Conservation (phyloP, 331 rosid species). For the Telfairia occidentalis region DNA sequence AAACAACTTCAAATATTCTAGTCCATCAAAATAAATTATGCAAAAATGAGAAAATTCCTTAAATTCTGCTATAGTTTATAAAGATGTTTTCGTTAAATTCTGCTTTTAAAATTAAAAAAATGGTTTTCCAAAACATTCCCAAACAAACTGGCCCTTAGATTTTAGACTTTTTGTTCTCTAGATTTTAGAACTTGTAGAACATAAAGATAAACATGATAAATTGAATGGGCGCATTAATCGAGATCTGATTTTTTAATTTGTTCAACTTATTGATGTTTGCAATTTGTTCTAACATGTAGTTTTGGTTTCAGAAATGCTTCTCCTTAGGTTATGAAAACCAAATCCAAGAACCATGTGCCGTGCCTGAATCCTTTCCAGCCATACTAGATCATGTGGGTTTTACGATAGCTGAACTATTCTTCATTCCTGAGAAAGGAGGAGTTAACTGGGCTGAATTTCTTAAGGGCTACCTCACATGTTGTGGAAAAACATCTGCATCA, state of each 20-base stretch:
- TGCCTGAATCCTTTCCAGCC: constrained; percentile 32
- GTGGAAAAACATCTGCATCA: constrained; percentile 56
- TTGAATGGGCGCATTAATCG: not conserved
- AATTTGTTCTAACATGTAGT: constrained; percentile 14
- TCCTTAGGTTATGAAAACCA: constrained; percentile 26
- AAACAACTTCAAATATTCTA: not conserved
- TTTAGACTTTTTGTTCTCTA: not conserved
- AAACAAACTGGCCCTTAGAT: not conserved
- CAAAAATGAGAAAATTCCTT: not conserved
- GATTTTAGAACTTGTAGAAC: not conserved
- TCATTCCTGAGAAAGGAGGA: constrained; percentile 37
- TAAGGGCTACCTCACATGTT: constrained; percentile 57
- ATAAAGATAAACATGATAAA: not conserved
- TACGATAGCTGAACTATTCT: constrained; percentile 43
- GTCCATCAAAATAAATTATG: not conserved
- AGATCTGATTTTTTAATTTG: not conserved
- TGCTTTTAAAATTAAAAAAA: not conserved
- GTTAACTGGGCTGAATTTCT: constrained; percentile 66
- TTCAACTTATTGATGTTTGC: not conserved
- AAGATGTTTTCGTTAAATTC: not conserved
- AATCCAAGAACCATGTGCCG: constrained; percentile 13
- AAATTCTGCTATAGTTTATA: not conserved
- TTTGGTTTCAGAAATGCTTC: constrained; percentile 51
- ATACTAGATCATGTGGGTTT: constrained; percentile 56
- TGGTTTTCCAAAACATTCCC: not conserved